Conservation (phyloP, 257 asterid genomes). For the Rauvolfia tetraphylla region DNA sequence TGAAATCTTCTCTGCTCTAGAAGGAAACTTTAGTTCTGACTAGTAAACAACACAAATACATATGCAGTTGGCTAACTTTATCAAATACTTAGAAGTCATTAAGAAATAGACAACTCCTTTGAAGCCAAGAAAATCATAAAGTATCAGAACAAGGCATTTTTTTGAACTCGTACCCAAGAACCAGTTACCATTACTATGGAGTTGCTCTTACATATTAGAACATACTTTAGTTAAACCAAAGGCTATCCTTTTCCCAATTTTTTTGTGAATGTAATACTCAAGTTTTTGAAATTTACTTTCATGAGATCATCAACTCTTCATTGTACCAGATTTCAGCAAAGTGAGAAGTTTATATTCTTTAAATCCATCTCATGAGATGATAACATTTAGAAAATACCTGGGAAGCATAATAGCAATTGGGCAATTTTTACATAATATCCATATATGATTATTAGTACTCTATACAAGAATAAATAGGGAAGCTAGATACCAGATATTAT, state of each 20-base stretch:
- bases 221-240: too few species aligned
- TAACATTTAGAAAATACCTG: too few species aligned
- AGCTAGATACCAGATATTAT: neutral
- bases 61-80: neutral
- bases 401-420: neutral
- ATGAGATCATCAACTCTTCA: neutral
- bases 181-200: neutral
- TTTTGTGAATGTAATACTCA: neutral
- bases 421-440: too few species aligned
- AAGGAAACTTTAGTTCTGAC: neutral
- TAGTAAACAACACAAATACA: neutral
- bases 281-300: neutral
- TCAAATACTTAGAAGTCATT: neutral
- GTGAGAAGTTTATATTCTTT: neutral
- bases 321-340: neutral
- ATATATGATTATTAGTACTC: too few species aligned
- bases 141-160: too few species aligned
- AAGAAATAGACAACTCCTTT: neutral
- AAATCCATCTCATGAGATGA: neutral
- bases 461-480: too few species aligned
- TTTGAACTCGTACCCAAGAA: too few species aligned
- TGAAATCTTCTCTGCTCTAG: neutral
- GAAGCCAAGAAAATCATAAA: too few species aligned
- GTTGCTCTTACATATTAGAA: neutral
- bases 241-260: too few species aligned